Percentiles rank a stretch among this genome's conserved stretches.
Conservation (phyloP, 177 flowering plant species). For the Vitis hybrid region DNA sequence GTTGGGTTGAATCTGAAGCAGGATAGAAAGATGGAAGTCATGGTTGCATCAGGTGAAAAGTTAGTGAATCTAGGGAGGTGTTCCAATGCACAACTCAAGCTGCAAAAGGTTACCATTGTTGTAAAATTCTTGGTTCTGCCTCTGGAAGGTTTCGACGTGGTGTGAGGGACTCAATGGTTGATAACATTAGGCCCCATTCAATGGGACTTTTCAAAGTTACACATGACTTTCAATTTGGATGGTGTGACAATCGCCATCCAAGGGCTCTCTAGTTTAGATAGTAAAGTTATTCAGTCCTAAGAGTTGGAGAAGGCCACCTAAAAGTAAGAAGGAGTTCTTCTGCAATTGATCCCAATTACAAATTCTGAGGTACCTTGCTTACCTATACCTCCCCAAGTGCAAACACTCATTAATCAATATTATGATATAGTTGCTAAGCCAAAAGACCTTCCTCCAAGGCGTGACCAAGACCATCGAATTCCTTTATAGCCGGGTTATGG, state of each 20-base stretch:
- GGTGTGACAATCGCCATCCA: neutral
- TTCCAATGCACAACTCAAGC: neutral
- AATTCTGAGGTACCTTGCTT: too few species aligned
- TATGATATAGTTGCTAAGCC: neutral
- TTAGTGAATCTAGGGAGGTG: conserved; percentile 9
- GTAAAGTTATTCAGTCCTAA: too few species aligned
- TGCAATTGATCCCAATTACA: too few species aligned
- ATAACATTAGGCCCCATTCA: conserved; percentile 1
- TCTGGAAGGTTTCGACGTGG: neutral
- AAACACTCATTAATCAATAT: neutral
- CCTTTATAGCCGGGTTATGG: neutral
- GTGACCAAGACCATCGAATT: neutral
- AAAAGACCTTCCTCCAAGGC: neutral
- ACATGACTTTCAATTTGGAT: neutral
- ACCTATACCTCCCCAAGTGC: too few species aligned
- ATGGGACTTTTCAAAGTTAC: neutral
- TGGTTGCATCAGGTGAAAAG: conserved; percentile 13
- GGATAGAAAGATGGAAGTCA: conserved; percentile 1
- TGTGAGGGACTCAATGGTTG: neutral
- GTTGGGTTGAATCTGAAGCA: too few species aligned
- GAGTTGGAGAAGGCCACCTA: too few species aligned
- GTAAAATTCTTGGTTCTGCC: conserved; percentile 7
- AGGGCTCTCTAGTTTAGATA: too few species aligned
- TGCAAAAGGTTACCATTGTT: conserved; percentile 1
- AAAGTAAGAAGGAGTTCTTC: too few species aligned